Evolutionary conservation across 176 grass and related monocot genomes (phyloP).

Genomic region (maize (Zea mays)): Zm-B73-REFERENCE-NAM-5.0 NC_050098.1:199574001-199574500

Average conservation of each 20-base stretch:
- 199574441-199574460: neutral
- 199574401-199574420: neutral
- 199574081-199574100: neutral
- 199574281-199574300: neutral
- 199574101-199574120: neutral
- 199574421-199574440: neutral
- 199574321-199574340: slow-evolving; percentile 12
- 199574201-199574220: neutral
- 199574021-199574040: neutral
- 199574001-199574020: neutral
- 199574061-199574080: neutral
- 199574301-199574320: neutral
- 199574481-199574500: neutral
- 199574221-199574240: neutral
- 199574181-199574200: neutral
- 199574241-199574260: neutral
- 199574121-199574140: neutral
- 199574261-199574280: neutral
- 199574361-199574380: neutral
- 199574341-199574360: neutral
- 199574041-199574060: neutral
- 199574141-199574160: neutral
- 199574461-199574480: neutral
- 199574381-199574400: neutral
- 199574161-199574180: neutral